These are phyloP conservation scores for Globisporangium radiosum DNA, from an alignment of 352 stramenopile genomes.

Conservation along the genomic window DNA sequence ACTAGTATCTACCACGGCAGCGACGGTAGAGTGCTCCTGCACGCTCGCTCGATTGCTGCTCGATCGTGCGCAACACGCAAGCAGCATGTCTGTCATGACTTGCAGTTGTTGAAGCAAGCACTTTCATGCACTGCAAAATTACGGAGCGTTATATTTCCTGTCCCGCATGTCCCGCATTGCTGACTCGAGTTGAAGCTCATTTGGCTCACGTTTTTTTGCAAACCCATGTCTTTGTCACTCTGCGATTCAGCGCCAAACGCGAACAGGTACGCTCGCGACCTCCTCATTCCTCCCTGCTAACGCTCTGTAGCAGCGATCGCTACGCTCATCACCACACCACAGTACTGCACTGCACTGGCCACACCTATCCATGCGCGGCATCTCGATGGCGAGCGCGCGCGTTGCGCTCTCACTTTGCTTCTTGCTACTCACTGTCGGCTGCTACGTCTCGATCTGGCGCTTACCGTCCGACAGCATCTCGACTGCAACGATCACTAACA, in stretches of 20 bases:
- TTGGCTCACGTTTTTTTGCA: background rate
- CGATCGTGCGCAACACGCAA: no score
- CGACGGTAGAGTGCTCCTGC: no score
- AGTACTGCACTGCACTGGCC: background rate
- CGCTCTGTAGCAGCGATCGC: background rate
- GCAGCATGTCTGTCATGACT: no score
- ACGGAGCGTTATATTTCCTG: no score
- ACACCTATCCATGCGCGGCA: background rate
- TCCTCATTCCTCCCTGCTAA: background rate
- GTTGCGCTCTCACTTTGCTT: conserved; percentile 23
- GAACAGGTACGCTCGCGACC: no score
- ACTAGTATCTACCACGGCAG: no score
- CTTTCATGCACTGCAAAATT: no score
- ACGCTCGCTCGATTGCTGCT: no score
- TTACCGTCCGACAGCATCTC: conserved; percentile 7
- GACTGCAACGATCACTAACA: conserved; percentile 14
- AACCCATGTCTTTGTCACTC: background rate
- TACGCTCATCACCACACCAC: background rate
- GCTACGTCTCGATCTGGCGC: conserved; percentile 20
- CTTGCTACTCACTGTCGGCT: conserved; percentile 20
- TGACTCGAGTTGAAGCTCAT: background rate
- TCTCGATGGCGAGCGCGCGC: background rate
- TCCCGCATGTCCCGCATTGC: no score
- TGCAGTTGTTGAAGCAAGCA: no score
- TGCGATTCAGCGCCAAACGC: background rate